Evolutionary conservation across 192 early-diverging fungal species (phyloP).

Genomic region (Podila horticola): DNA sequence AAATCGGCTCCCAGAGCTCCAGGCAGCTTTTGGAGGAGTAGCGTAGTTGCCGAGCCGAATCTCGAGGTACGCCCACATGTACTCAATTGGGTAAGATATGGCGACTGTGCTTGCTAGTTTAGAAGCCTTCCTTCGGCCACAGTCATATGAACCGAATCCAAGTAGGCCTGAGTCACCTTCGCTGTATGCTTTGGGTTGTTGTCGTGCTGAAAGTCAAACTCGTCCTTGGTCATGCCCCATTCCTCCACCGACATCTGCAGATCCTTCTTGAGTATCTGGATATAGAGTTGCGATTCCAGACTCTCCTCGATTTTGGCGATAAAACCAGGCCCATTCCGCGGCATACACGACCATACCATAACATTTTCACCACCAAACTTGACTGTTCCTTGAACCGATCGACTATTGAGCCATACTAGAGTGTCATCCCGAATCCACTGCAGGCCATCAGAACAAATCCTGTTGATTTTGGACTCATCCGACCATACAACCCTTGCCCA

Average conservation of each 20-base stretch:
- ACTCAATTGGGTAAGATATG: not conserved
- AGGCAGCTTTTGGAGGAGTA: not conserved
- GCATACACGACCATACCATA: slow-evolving; percentile 18
- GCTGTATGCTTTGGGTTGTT: slow-evolving; percentile 51
- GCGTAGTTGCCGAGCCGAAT: not conserved
- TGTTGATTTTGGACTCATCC: slow-evolving; percentile 31
- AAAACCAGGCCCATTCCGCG: slow-evolving; percentile 16
- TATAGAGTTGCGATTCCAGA: slow-evolving; percentile 11
- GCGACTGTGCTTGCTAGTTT: slow-evolving; percentile 17
- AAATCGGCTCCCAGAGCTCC: not conserved
- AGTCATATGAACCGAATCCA: not conserved
- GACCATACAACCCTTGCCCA: slow-evolving; percentile 10
- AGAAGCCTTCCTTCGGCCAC: slow-evolving; percentile 22
- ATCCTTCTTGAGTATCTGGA: slow-evolving; percentile 25
- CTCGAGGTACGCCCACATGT: not conserved
- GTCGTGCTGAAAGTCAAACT: slow-evolving; percentile 49
- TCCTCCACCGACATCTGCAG: slow-evolving; percentile 13
- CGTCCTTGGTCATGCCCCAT: slow-evolving; percentile 12
- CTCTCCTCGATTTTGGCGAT: slow-evolving; percentile 18
- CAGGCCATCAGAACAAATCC: slow-evolving; percentile 17
- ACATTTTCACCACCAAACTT: slow-evolving; percentile 19
- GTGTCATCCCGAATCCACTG: slow-evolving; percentile 25
- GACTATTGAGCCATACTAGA: not conserved
- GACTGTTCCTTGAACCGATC: slow-evolving; percentile 16
- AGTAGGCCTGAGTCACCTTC: slow-evolving; percentile 18